A percentile compares a stretch with the other conserved stretches of the same genome.
These are phyloP conservation scores for Aspergillus ostianus DNA, from an alignment of 495 filamentous ascomycete genomes.

Conservation along the genomic window DNA sequence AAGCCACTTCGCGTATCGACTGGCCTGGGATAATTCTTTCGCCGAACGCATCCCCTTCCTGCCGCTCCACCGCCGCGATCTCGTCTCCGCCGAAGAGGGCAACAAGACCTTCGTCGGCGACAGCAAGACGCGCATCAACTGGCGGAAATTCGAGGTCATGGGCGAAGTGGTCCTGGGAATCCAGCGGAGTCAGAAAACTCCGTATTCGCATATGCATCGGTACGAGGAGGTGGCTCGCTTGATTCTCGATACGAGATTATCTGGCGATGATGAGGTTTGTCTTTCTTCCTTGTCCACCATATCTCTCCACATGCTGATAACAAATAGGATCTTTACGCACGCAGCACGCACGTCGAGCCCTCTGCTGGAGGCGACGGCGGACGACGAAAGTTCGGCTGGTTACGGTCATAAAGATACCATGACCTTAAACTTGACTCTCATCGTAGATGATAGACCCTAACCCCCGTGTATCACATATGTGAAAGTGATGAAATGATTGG, in stretches of 20 bases:
- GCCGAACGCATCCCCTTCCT: conserved; percentile 89
- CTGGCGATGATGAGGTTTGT: conserved; percentile 51
- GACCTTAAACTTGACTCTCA: not conserved
- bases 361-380: conserved; percentile 38
- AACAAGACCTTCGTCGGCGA: conserved; percentile 83
- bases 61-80: conserved; percentile 83
- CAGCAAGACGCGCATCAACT: conserved; percentile 78
- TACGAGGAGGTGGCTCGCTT: conserved; percentile 67
- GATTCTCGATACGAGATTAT: conserved; percentile 65
- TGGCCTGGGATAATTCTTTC: conserved; percentile 95
- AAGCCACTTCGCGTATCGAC: conserved; percentile 87
- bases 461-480: not conserved
- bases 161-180: conserved; percentile 87
- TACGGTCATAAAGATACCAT: conserved; percentile 29
- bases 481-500: not conserved
- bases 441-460: not conserved
- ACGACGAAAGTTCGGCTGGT: conserved; percentile 46
- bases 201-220: conserved; percentile 68
- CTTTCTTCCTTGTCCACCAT: not conserved
- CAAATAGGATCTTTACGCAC: conserved; percentile 42
- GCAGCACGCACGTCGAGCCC: conserved; percentile 46
- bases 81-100: conserved; percentile 89
- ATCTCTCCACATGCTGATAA: conserved; percentile 18
- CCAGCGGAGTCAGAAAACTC: conserved; percentile 82
- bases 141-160: conserved; percentile 97